Conservation (phyloP, 306 rosid genomes). For the Vigna angularis region DNA sequence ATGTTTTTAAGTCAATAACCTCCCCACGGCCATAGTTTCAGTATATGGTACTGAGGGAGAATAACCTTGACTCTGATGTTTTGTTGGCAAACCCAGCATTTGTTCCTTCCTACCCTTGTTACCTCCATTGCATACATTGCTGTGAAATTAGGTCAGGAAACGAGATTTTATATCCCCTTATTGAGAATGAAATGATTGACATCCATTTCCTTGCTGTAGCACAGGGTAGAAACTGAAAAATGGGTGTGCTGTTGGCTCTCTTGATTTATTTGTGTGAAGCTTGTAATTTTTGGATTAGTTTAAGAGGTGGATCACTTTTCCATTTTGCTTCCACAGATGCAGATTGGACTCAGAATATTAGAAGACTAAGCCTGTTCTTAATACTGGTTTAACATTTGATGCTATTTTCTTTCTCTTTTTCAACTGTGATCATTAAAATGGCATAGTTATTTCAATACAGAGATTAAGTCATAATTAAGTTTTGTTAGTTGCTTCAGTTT, state of each 20-base stretch:
- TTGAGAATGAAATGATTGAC: constrained; percentile 25
- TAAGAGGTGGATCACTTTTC: constrained; percentile 23
- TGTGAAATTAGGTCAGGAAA: constrained; percentile 31
- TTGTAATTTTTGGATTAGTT: constrained; percentile 20
- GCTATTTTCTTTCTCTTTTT: constrained; percentile 37
- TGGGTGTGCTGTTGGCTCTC: constrained; percentile 14
- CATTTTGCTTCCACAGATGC: constrained; percentile 35
- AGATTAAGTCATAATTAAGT: background rate
- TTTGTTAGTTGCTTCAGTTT: constrained; percentile 25
- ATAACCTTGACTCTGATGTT: constrained; percentile 45
- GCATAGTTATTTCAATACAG: constrained; percentile 10
- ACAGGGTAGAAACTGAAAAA: constrained; percentile 32
- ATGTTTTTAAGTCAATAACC: constrained; percentile 21
- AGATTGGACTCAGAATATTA: constrained; percentile 39
- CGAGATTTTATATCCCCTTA: constrained; percentile 17
- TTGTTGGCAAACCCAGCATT: constrained; percentile 66
- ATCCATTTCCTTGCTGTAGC: constrained; percentile 33
- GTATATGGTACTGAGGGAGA: constrained; percentile 34
- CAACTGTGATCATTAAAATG: constrained; percentile 13
- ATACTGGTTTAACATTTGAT: constrained; percentile 47
- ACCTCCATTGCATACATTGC: constrained; percentile 16
- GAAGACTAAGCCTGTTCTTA: constrained; percentile 41
- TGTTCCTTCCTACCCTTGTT: constrained; percentile 49
- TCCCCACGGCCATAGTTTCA: constrained; percentile 28
- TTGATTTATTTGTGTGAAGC: constrained; percentile 31